A percentile compares a stretch with the other conserved stretches of the same genome.
Conservation (phyloP, 2,329 filamentous ascomycete species). For the Calonectria montana region DNA sequence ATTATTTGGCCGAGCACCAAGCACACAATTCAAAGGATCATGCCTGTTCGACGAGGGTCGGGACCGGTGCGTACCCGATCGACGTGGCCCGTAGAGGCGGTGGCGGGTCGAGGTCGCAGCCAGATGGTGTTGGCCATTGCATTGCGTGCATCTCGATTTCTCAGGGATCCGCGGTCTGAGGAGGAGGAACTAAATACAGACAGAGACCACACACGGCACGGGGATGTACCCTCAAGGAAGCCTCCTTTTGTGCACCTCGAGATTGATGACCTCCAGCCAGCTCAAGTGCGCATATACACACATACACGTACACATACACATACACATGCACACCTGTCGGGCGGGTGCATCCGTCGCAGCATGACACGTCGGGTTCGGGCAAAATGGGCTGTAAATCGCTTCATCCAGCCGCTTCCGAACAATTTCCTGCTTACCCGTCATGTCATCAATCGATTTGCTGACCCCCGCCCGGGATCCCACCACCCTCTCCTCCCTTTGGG, state of each 20-base stretch:
- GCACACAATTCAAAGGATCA: background rate
- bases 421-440: slow-evolving; percentile 5
- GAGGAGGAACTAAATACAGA: background rate
- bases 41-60: background rate
- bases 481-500: background rate
- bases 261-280: background rate
- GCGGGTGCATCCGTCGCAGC: background rate
- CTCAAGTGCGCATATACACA: background rate
- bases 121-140: background rate
- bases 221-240: background rate
- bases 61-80: background rate
- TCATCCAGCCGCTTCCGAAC: background rate
- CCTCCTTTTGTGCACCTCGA: background rate
- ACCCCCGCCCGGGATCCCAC: slow-evolving; percentile 9
- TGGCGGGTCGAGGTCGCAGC: background rate
- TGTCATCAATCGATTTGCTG: slow-evolving; percentile 3
- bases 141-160: background rate
- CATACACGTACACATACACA: background rate
- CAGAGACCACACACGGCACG: background rate
- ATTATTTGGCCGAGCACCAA: background rate
- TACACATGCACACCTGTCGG: background rate
- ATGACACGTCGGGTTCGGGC: background rate
- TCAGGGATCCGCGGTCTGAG: background rate
- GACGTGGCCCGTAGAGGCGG: background rate
- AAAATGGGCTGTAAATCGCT: background rate